Base-by-base conservation (phyloP, 106 monocot genomes). In the Narthecium ossifragum region DNA sequence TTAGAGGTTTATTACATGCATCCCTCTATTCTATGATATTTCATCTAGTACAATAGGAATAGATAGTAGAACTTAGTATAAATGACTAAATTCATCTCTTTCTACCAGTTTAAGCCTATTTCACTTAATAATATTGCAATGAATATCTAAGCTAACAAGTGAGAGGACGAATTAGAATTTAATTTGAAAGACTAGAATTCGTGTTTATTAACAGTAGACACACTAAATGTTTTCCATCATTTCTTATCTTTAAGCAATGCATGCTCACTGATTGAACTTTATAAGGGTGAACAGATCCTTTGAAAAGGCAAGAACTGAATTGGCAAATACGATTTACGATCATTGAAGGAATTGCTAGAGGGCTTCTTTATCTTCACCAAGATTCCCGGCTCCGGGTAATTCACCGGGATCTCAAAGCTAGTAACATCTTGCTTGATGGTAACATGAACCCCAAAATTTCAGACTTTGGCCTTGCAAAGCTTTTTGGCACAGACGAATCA, bases 351-450 rank as follows among this genome's bases (percentile, higher is more conserved):
- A 57, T 66, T 31, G 66, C 43, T 31, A 28, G 66, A 21, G 66
- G 66, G 15, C 56, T 66, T 9, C 45, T 43, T 30, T 66, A 66
- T 45, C 56, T 66, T 3, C 55, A 66, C 46, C 31, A 66, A 46
- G 66, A 66, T 22, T 66, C 66, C 9, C 40, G 31, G 17, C 46
- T 1, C 27, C 62, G 46, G 46, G 27, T 71, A 31, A 55, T 71
- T 5, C 71, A 71, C 39, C 52, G 63, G 26, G 71, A 71, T 34
- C 43, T 71, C 8, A 71, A 71, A 55, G 32, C 61, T 10, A 63
- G 71, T 8, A 71, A 71, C 23, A 62, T 71, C 39, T 55, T 71
- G 53, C 38, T 71, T 3, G 71, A 63, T 51, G 31, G 41, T 37
- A 17, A 26, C 31, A 39, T 27, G 25, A 52, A 41, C 12, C 32